Percentiles rank a stretch among this genome's conserved stretches.
Conservation (phyloP, 1,284 basidiomycete genomes). For the Volvariella volvacea region DNA sequence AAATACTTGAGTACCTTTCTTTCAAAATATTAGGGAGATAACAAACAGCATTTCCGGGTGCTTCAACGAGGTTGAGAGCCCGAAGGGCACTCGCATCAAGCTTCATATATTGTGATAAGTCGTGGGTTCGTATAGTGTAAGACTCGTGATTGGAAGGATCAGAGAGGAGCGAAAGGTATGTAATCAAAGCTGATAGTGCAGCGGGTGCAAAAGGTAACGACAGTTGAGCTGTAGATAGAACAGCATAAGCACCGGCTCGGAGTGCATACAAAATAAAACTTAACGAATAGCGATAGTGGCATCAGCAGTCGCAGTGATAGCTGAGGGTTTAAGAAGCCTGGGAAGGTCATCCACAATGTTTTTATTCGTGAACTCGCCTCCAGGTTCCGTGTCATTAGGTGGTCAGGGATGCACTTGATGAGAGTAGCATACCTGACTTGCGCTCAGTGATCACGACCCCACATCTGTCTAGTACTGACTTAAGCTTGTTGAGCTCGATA, state of each 20-base stretch:
- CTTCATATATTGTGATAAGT: constrained; percentile 92
- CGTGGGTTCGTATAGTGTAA: constrained; percentile 82
- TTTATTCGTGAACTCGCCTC: constrained; percentile 81
- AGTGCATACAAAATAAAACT: constrained; percentile 14
- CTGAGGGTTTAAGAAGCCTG: constrained; percentile 54
- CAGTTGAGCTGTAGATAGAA: constrained; percentile 57
- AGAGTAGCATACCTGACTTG: constrained; percentile 59
- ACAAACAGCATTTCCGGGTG: constrained; percentile 48
- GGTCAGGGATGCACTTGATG: too few relatives aligned
- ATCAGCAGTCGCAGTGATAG: constrained; percentile 39
- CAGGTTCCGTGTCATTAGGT: neutral
- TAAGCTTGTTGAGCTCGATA: constrained; percentile 81
- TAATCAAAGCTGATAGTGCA: constrained; percentile 76
- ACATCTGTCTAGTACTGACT: constrained; percentile 83
- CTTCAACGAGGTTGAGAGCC: constrained; percentile 84
- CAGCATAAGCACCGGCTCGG: constrained; percentile 1
- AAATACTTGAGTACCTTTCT: neutral
- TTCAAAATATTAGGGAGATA: neutral
- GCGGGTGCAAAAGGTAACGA: constrained; percentile 75
- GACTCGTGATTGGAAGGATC: constrained; percentile 80
- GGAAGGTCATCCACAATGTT: constrained; percentile 84
- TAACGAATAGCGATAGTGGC: constrained; percentile 39
- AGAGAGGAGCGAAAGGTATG: constrained; percentile 79
- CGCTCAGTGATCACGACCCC: constrained; percentile 87
- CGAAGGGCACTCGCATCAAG: constrained; percentile 92